Evolutionary conservation across 129 eudicot genomes (phyloP).

Genomic region (Apium graveolens): DNA sequence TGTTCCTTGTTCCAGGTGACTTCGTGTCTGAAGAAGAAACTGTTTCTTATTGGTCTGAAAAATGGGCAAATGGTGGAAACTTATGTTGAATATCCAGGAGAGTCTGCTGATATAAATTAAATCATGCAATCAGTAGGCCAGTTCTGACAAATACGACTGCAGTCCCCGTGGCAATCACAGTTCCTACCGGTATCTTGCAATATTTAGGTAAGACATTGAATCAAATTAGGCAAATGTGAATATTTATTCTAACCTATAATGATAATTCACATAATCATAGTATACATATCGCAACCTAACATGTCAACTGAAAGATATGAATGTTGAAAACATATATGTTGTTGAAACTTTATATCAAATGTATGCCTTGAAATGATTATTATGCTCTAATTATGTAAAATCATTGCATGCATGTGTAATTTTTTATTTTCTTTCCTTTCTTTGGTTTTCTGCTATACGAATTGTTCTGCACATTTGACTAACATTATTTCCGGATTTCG

Average conservation of each 20-base stretch:
- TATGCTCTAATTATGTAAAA: background rate
- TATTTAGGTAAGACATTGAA: conserved; percentile 17
- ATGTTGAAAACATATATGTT: background rate
- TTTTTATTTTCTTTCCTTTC: background rate
- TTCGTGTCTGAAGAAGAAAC: conserved; percentile 10
- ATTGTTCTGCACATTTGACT: background rate
- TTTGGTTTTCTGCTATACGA: background rate
- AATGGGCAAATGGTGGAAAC: background rate
- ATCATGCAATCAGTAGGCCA: background rate
- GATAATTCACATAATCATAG: background rate
- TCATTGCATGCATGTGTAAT: background rate
- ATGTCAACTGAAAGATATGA: background rate
- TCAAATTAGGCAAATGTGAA: background rate
- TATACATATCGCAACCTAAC: background rate
- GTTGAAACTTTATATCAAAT: background rate
- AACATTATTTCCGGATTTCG: background rate
- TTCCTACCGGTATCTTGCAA: conserved; percentile 28
- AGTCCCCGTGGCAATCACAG: conserved; percentile 17
- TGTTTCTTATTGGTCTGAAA: conserved; percentile 28
- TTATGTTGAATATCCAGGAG: conserved; percentile 5
- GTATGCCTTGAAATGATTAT: background rate
- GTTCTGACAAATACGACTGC: conserved; percentile 12
- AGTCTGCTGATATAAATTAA: background rate
- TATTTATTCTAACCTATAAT: background rate
- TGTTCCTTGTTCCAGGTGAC: conserved; percentile 14